Conservation (phyloP, 2,329 filamentous ascomycete species). For the Calonectria pseudoreteaudii region DNA sequence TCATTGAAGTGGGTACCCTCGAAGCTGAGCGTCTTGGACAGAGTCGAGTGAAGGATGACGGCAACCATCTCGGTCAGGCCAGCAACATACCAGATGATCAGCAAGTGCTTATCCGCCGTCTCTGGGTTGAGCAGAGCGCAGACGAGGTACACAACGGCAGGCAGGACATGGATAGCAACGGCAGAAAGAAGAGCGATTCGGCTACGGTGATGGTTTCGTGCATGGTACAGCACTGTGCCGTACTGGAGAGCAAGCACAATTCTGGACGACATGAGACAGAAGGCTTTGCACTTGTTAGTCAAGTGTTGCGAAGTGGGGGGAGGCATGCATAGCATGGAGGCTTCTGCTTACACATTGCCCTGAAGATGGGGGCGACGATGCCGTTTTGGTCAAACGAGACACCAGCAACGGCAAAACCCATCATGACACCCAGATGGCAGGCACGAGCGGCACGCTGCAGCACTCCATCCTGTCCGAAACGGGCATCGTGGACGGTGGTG, state of each 20-base stretch:
- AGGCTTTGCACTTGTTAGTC: background rate
- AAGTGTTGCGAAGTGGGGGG: too few species aligned
- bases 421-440: conserved; percentile 20
- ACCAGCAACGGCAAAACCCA: conserved; percentile 15
- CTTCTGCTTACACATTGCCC: conserved; percentile 6
- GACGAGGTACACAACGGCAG: conserved; percentile 6
- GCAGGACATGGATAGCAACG: conserved; percentile 3
- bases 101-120: background rate
- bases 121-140: background rate
- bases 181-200: conserved; percentile 1
- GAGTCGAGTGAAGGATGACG: conserved; percentile 7
- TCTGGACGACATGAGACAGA: conserved; percentile 13
- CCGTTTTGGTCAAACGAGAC: conserved; percentile 12
- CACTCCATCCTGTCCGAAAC: conserved; percentile 22
- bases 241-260: conserved; percentile 20
- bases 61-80: conserved; percentile 8
- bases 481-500: conserved; percentile 20
- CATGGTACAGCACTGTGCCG: conserved; percentile 9
- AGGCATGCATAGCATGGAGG: background rate
- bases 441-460: conserved; percentile 18
- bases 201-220: conserved; percentile 3
- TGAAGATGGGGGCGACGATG: conserved; percentile 14
- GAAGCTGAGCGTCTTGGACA: conserved; percentile 21
- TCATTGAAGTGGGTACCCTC: conserved; percentile 24
- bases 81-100: conserved; percentile 13